Percentiles rank a stretch among this genome's conserved stretches.
These are phyloP conservation scores for Physcia stellaris DNA, from an alignment of 495 filamentous ascomycete species.

Conservation along the genomic window DNA sequence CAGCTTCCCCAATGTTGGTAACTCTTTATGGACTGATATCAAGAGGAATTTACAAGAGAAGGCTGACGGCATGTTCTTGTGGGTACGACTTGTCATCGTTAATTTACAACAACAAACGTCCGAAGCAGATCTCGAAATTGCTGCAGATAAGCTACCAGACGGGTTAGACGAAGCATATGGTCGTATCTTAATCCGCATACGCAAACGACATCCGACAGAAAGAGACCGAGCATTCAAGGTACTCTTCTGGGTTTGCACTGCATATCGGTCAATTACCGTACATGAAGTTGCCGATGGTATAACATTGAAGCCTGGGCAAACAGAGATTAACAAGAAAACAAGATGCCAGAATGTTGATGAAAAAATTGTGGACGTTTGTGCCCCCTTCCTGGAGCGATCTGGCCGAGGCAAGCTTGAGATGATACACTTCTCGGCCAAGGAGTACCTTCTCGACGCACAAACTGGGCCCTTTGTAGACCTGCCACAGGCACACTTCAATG, in stretches of 20 bases:
- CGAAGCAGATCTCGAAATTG: neutral
- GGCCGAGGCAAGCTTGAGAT: neutral
- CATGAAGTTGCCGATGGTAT: conserved; percentile 7
- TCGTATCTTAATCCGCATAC: conserved; percentile 3
- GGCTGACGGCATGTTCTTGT: conserved; percentile 9
- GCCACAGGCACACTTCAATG: conserved; percentile 2
- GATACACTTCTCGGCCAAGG: conserved; percentile 9
- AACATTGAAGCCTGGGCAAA: neutral
- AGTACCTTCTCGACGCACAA: conserved; percentile 4
- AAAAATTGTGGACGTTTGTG: conserved; percentile 6
- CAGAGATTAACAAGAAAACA: conserved; percentile 1
- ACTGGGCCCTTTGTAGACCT: conserved; percentile 6
- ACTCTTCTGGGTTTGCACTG: conserved; percentile 7
- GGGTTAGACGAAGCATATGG: conserved; percentile 9
- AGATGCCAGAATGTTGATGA: neutral
- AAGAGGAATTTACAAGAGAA: conserved; percentile 1
- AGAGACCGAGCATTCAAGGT: conserved; percentile 3
- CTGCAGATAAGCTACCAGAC: conserved; percentile 4
- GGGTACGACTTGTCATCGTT: conserved; percentile 8
- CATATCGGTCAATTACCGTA: conserved; percentile 1
- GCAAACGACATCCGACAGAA: neutral
- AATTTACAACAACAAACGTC: conserved; percentile 1
- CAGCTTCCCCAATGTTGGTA: neutral
- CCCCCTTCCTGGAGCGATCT: conserved; percentile 3
- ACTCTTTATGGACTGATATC: neutral